Evolutionary conservation across 1,284 basidiomycete species (phyloP).

Genomic region (Rhizoctonia solani): DNA sequence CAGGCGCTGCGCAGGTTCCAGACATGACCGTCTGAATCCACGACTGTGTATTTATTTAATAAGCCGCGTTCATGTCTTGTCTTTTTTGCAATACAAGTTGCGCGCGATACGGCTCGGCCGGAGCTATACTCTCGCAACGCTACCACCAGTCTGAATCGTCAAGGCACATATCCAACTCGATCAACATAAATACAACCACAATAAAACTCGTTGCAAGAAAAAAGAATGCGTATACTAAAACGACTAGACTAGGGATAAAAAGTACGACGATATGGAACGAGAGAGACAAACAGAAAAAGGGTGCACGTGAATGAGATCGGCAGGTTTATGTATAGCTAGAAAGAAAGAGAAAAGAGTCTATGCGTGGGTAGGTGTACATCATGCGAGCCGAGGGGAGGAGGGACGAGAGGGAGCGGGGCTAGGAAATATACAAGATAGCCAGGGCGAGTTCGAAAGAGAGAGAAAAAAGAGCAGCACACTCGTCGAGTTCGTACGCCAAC

Average conservation of each 20-base stretch:
- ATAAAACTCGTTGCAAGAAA: conserved; percentile 22
- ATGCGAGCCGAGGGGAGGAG: too few relatives aligned
- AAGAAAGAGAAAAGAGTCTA: conserved; percentile 9
- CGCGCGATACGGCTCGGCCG: too few relatives aligned
- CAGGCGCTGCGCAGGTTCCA: conserved; percentile 90
- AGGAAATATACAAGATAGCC: neutral
- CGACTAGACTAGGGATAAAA: neutral
- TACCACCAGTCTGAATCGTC: too few relatives aligned
- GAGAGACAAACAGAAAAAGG: too few relatives aligned
- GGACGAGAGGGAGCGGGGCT: neutral
- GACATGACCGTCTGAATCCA: too few relatives aligned
- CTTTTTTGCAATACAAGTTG: too few relatives aligned
- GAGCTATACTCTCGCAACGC: too few relatives aligned
- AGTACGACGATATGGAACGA: neutral
- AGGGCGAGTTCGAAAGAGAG: neutral
- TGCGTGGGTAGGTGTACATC: conserved; percentile 13
- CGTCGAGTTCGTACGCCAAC: neutral
- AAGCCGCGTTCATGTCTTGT: too few relatives aligned
- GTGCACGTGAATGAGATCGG: too few relatives aligned
- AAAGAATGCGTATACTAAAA: neutral
- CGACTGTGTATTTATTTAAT: too few relatives aligned
- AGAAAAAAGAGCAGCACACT: conserved; percentile 1
- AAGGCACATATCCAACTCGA: too few relatives aligned
- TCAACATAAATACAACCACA: conserved; percentile 31
- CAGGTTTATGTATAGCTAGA: neutral